Evolutionary conservation across 768 basidiomycete genomes (phyloP).

Genomic region (Tulasnella sp.): DNA sequence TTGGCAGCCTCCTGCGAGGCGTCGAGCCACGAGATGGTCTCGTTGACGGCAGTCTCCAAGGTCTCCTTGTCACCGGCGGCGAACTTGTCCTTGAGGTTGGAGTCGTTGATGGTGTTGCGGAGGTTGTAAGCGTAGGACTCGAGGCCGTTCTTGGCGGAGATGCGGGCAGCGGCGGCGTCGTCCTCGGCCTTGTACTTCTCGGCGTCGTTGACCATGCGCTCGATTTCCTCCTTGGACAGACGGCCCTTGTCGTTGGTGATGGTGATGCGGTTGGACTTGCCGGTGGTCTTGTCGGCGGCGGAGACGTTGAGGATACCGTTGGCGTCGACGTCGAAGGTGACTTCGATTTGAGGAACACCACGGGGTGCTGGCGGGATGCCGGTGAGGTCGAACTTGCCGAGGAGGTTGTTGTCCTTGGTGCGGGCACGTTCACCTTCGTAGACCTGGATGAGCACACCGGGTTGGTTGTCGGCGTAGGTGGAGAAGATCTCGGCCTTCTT

Average conservation of each 20-base stretch:
- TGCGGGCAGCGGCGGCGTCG: constrained; percentile 43
- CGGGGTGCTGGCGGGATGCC: constrained; percentile 53
- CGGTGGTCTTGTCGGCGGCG: constrained; percentile 50
- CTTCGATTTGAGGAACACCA: constrained; percentile 52
- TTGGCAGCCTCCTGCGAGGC: constrained; percentile 49
- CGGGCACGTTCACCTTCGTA: constrained; percentile 52
- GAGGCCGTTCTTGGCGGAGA: constrained; percentile 51
- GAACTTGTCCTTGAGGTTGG: constrained; percentile 49
- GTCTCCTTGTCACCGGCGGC: constrained; percentile 45
- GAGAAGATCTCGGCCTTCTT: constrained; percentile 60
- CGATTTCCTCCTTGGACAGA: constrained; percentile 59
- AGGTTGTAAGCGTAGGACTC: constrained; percentile 55
- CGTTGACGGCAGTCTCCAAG: constrained; percentile 46
- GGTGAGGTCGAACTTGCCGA: constrained; percentile 54
- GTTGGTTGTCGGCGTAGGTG: constrained; percentile 57
- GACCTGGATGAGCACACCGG: constrained; percentile 56
- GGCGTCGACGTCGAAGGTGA: constrained; percentile 57
- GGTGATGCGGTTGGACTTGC: constrained; percentile 48
- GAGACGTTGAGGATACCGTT: constrained; percentile 53
- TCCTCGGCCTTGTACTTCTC: constrained; percentile 46
- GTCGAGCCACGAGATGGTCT: constrained; percentile 48
- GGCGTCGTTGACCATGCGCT: constrained; percentile 58
- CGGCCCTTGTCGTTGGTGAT: constrained; percentile 56
- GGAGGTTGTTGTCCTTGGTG: constrained; percentile 55
- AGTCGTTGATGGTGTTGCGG: constrained; percentile 48